A percentile compares a stretch with the other conserved stretches of the same genome.
Evolutionary conservation across 1,284 basidiomycete species (phyloP).

Genomic region (Marasmius sp.): DNA sequence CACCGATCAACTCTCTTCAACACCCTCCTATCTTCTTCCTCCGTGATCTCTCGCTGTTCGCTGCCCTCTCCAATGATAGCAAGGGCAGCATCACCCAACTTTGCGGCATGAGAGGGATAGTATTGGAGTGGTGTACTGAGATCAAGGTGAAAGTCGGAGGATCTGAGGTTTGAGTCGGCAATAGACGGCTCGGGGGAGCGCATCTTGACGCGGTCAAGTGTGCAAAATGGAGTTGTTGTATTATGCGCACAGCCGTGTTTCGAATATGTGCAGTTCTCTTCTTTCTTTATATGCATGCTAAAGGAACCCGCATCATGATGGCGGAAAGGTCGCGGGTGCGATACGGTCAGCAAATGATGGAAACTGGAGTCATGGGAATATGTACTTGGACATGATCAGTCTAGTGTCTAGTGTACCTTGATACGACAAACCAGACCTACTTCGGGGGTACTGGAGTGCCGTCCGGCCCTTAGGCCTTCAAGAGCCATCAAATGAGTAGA

Average conservation of each 20-base stretch:
- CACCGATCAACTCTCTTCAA: slow-evolving; percentile 42
- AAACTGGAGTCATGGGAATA: too few species aligned
- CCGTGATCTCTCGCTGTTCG: slow-evolving; percentile 26
- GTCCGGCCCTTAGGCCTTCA: slow-evolving; percentile 43
- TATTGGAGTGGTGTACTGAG: slow-evolving; percentile 10
- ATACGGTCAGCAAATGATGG: too few species aligned
- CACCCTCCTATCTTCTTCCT: slow-evolving; percentile 33
- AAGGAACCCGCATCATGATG: too few species aligned
- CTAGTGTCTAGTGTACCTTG: too few species aligned
- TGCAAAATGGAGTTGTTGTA: too few species aligned
- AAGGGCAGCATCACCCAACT: slow-evolving; percentile 34
- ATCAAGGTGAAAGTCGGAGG: slow-evolving; percentile 16
- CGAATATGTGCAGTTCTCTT: slow-evolving; percentile 28
- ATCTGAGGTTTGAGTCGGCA: slow-evolving; percentile 6
- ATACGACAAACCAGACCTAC: too few species aligned
- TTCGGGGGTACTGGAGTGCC: too few species aligned
- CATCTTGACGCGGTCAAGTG: not conserved
- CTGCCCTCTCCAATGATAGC: slow-evolving; percentile 31
- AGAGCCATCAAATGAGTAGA: slow-evolving; percentile 12
- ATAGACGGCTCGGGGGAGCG: slow-evolving; percentile 1
- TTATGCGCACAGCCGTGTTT: too few species aligned
- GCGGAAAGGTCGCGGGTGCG: too few species aligned
- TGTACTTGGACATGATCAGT: too few species aligned
- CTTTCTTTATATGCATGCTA: too few species aligned
- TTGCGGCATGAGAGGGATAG: slow-evolving; percentile 4